Base-by-base conservation (phyloP, 768 basidiomycete genomes). In the Mycena sanguinolenta region DNA sequence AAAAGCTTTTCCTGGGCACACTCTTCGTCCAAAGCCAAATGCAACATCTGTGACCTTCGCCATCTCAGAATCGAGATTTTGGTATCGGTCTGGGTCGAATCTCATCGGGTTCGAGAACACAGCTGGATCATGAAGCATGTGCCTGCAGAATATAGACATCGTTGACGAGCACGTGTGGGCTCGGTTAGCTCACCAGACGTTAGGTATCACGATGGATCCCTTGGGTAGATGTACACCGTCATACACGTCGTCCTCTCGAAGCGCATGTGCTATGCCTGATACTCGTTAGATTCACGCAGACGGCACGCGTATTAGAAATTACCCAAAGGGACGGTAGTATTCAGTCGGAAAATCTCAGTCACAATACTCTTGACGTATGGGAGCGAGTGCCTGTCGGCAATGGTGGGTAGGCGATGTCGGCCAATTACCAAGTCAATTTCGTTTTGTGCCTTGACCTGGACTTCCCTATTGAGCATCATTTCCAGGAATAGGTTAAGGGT, bases 191-290 rank as follows among this genome's bases (percentile, higher is more conserved):
- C 21, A 75, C 75, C 70, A 77, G 17, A 74, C 53, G 44, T 74
- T n/a, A n/a, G n/a, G n/a, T n/a, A n/a, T n/a, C n/a, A n/a, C n/a
- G n/a, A n/a, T n/a, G n/a, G n/a, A n/a, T 75, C 80, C 79, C 52
- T 78, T 77, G 0, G 82, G 83, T 32, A 84, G 75, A 34, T 70
- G 75, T 68, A 76, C 79, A 0, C 79, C 81, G 3, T 73, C 62
- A 61, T 80, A 82, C 13, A 77, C 68, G 67, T 80, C 80, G 62
- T 82, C 73, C 42, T 77, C 76, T 3, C 69, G 74, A 1, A 71
- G 60, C 21, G 73, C 59, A 58, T 83, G 82, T 4, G 79, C 64
- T 71, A 36, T 16, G 5, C 5, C 38, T 17, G 42, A 63, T 46
- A 2, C 2, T 21, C 16, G 19, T 17, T 55, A 9, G 12, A 34